A percentile compares a stretch with the other conserved stretches of the same genome.
Conservation (phyloP, 345 rosid genomes). For the Erysimum cheiranthoides region DNA sequence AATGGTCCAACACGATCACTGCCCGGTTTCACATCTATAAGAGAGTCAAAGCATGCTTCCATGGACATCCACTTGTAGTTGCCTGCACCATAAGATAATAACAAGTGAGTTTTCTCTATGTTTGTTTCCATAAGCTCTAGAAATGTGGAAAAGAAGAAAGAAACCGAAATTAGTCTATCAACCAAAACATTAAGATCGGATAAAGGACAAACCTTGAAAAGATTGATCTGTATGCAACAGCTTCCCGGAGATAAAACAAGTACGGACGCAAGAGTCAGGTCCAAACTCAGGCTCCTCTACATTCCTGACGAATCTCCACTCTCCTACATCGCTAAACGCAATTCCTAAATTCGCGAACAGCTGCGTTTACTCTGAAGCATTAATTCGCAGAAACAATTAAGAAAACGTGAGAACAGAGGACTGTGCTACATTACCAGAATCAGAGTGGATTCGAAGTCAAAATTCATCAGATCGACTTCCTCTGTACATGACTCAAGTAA, state of each 20-base stretch:
- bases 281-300: slow-evolving; percentile 88
- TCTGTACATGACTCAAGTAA: slow-evolving; percentile 47
- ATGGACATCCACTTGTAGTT: slow-evolving; percentile 69
- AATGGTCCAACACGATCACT: slow-evolving; percentile 72
- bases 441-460: slow-evolving; percentile 57
- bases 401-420: neutral
- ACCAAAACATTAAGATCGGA: neutral
- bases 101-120: slow-evolving; percentile 14
- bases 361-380: slow-evolving; percentile 46
- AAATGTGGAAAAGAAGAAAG: slow-evolving; percentile 4
- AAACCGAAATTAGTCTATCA: too few relatives aligned
- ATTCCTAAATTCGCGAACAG: slow-evolving; percentile 61
- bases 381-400: slow-evolving; percentile 8
- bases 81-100: slow-evolving; percentile 48
- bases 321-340: slow-evolving; percentile 50
- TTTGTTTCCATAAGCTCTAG: neutral
- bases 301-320: slow-evolving; percentile 64
- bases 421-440: slow-evolving; percentile 45
- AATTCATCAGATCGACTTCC: slow-evolving; percentile 48
- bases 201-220: slow-evolving; percentile 55
- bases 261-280: slow-evolving; percentile 59
- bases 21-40: slow-evolving; percentile 60
- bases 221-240: slow-evolving; percentile 37
- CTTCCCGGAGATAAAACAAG: slow-evolving; percentile 61
- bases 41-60: slow-evolving; percentile 59